Base-by-base conservation (phyloP, 2,329 filamentous ascomycete genomes). In the Colletotrichum sp. region DNA sequence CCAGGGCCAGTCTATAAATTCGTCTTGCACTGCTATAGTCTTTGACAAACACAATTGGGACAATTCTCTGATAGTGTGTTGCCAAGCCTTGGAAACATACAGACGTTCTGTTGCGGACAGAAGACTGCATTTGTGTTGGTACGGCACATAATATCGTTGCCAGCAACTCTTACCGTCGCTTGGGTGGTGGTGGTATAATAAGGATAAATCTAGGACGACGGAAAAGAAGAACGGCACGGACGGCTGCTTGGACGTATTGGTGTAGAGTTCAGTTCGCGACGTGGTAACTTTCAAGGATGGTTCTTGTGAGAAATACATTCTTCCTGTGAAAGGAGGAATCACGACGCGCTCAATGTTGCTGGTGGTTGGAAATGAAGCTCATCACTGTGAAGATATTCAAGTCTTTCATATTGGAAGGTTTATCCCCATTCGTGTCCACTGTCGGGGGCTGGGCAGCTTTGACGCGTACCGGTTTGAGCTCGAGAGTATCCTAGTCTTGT, bases 381-480 rank as follows among this genome's bases (percentile, higher is more conserved):
- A 48, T 21, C 18, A 10, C 38, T 16, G 38, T 21, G n/a, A n/a
- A n/a, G 18, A 48, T 12, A 13, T 6, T 48, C 21, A 4, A n/a
- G 10, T 48, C 18, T 7, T 48, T 21, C 43, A 48, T 48, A 0
- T 48, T n/a, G n/a, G 43, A 43, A 43, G 38, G 12, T 2, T 10
- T 43, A 1, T 2, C 15, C 8, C 8, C 7, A 3, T 8, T 43
- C 8, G 5, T 1, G 38, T 43, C 18, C 18, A 48, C 9, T 48
- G 16, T 4, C 1, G 18, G 9, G 8, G 9, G 38, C 18, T n/a
- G 5, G 18, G 8, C 18, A 2, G 36, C 36, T 0, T 48, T 3
- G 10, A 13, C 6, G 1, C 43, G 1, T 7, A 13, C 6, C 0
- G n/a, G 6, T 7, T 48, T 0, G 43, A 6, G n/a, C n/a, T n/a